A percentile compares a stretch with the other conserved stretches of the same genome.
phyloP scores from a whole-genome alignment of 2,329 filamentous ascomycete species.

The Talaromyces islandicus region DNA sequence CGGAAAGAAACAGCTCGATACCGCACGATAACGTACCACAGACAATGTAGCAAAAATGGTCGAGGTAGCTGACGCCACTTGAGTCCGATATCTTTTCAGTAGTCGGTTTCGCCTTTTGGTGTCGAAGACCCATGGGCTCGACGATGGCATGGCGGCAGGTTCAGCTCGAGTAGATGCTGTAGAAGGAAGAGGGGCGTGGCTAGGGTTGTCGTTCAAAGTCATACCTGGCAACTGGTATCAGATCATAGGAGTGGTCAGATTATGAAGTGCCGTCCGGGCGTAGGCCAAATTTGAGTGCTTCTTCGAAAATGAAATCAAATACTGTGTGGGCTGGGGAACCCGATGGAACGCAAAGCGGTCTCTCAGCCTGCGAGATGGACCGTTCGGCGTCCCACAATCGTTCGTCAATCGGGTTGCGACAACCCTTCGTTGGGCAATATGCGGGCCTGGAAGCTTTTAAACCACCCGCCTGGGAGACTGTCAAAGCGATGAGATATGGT shows the following conservation, averaged over 20 bases:
- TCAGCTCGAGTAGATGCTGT: constrained; percentile 27
- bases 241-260: constrained; percentile 4
- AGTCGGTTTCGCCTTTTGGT: constrained; percentile 36
- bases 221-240: constrained; percentile 23
- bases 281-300: constrained; percentile 8
- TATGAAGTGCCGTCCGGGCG: background rate
- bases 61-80: constrained; percentile 40
- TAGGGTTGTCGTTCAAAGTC: constrained; percentile 32
- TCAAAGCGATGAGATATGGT: background rate
- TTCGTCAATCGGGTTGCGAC: constrained; percentile 30
- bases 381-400: constrained; percentile 45
- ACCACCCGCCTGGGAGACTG: background rate
- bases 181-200: constrained; percentile 35
- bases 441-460: background rate
- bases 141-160: constrained; percentile 27
- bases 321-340: constrained; percentile 37
- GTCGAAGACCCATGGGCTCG: constrained; percentile 31
- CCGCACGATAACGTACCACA: constrained; percentile 32
- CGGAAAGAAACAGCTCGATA: background rate
- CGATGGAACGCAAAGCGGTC: constrained; percentile 49
- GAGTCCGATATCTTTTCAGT: constrained; percentile 41
- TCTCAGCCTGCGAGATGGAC: constrained; percentile 43
- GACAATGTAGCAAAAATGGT: constrained; percentile 40
- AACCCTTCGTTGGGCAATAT: constrained; percentile 11
- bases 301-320: background rate